Conservation (phyloP, 2,329 filamentous ascomycete genomes). For the Pseudogymnoascus sp. region DNA sequence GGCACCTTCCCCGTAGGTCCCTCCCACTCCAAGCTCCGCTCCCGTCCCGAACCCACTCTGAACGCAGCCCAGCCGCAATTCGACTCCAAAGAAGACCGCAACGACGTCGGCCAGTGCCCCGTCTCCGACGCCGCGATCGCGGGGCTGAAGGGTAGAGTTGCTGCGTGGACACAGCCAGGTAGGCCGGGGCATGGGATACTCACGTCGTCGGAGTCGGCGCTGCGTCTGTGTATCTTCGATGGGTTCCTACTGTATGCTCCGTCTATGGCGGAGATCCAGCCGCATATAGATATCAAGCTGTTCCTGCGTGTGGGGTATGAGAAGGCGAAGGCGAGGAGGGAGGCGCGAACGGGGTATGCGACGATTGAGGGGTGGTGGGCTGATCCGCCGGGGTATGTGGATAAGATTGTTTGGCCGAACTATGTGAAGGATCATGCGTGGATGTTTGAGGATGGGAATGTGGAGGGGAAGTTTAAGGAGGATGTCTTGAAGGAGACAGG, state of each 20-base stretch:
- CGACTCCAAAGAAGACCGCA: conserved; percentile 54
- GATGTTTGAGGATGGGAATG: conserved; percentile 65
- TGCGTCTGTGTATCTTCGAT: conserved; percentile 65
- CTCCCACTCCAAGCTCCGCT: neutral
- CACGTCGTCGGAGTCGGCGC: neutral
- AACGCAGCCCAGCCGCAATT: conserved; percentile 37
- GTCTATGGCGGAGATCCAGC: conserved; percentile 42
- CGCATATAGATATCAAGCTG: conserved; percentile 64
- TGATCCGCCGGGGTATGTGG: conserved; percentile 89
- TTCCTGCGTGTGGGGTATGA: conserved; percentile 65
- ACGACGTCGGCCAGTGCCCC: conserved; percentile 49
- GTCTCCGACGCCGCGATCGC: conserved; percentile 41
- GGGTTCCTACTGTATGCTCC: conserved; percentile 77
- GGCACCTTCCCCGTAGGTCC: conserved; percentile 57
- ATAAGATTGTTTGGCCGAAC: conserved; percentile 92
- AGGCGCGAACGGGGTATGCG: conserved; percentile 67
- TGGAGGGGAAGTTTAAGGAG: conserved; percentile 45
- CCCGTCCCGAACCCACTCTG: conserved; percentile 19
- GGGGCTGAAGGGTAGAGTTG: conserved; percentile 40
- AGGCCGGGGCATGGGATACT: conserved; percentile 38
- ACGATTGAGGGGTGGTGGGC: conserved; percentile 88
- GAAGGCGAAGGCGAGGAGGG: conserved; percentile 55
- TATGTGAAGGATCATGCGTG: conserved; percentile 76
- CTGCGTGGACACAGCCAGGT: conserved; percentile 37
- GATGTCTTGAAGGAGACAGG: conserved; percentile 37